Evolutionary conservation across 768 basidiomycete genomes (phyloP), one percentile per base, ranked within the genome.

Genomic region (Boletus edulis): DNA sequence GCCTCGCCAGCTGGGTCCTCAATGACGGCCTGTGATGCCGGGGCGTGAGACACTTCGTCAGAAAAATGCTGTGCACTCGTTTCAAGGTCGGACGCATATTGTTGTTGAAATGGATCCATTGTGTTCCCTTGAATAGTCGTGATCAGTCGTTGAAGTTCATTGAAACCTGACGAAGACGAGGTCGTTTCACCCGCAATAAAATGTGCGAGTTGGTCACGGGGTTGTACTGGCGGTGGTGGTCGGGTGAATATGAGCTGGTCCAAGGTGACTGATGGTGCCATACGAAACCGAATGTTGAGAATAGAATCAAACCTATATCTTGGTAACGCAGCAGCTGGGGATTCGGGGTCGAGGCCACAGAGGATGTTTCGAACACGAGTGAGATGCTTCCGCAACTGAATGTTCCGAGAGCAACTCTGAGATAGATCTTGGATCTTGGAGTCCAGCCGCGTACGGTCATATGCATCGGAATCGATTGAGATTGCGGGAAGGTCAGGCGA

Each of bases 81-180:
- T 10, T 27, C 17, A 6, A 53, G 47, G 43, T 48, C 44, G 4
- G 51, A 47, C 7, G 34, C 35, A 13, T 47, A 52, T 37, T 37
- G 43, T 3, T 29, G 35, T 48, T 37, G 51, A 17, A 52, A 47
- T 4, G 18, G 13, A 13, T 37, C 43, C 24, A 3, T 46, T 6
- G 34, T 9, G 5, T 53, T 34, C 15, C 3, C 20, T 29, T 35
- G 41, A 31, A 58, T n/a, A 2, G 14, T 18, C 0, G 38, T 3
- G 11, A 65, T 52, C 15, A 64, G 22, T 8, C 39, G 34, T 6
- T 31, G 20, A 38, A 62, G n/a, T 31, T 35, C 20, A 13, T 2
- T 1, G 13, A 35, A 5, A 12, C 34, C 51, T 1, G 43, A 52
- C 27, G 6, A 10, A 11, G 44, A 48, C 5, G 34, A 10, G 5